A percentile compares a stretch with the other conserved stretches of the same genome.
Evolutionary conservation across 768 basidiomycete genomes (phyloP).

Genomic region (Steccherinum ochraceum): DNA sequence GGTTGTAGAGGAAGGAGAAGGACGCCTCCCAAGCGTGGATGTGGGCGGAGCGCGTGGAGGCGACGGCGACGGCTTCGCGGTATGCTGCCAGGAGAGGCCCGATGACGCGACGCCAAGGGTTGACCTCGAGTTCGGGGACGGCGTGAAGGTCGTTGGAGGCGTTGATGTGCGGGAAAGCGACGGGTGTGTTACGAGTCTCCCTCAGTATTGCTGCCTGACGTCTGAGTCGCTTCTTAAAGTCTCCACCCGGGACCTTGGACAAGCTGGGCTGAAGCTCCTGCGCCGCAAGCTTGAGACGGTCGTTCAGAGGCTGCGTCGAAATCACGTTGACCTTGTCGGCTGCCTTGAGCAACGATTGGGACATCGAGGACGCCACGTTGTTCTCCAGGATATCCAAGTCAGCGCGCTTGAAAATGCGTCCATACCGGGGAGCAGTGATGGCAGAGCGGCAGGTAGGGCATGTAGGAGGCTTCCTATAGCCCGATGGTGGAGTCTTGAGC

Average conservation of each 20-base stretch:
- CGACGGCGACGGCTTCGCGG: constrained; percentile 30
- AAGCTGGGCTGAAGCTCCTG: neutral
- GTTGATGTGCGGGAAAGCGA: neutral
- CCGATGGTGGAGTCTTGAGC: constrained; percentile 34
- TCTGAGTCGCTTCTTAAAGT: constrained; percentile 7
- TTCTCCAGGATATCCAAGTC: constrained; percentile 60
- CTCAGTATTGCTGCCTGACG: constrained; percentile 11
- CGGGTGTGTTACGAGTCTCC: constrained; percentile 1
- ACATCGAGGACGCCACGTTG: constrained; percentile 51
- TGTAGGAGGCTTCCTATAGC: constrained; percentile 37
- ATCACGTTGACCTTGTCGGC: constrained; percentile 22
- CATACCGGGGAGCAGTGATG: constrained; percentile 55
- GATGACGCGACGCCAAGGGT: constrained; percentile 35
- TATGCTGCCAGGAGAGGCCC: constrained; percentile 34
- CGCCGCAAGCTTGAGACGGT: constrained; percentile 14
- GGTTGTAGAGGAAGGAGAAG: constrained; percentile 42
- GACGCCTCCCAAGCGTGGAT: constrained; percentile 56
- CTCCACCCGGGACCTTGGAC: neutral
- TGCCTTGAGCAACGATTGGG: constrained; percentile 21
- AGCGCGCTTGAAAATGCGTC: constrained; percentile 55
- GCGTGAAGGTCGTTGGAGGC: constrained; percentile 18
- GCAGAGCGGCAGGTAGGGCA: constrained; percentile 60
- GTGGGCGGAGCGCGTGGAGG: constrained; percentile 48
- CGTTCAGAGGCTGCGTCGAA: constrained; percentile 18
- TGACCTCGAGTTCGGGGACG: constrained; percentile 25